Conservation (phyloP, 1,284 basidiomycete genomes). For the Pascua guehoae region DNA sequence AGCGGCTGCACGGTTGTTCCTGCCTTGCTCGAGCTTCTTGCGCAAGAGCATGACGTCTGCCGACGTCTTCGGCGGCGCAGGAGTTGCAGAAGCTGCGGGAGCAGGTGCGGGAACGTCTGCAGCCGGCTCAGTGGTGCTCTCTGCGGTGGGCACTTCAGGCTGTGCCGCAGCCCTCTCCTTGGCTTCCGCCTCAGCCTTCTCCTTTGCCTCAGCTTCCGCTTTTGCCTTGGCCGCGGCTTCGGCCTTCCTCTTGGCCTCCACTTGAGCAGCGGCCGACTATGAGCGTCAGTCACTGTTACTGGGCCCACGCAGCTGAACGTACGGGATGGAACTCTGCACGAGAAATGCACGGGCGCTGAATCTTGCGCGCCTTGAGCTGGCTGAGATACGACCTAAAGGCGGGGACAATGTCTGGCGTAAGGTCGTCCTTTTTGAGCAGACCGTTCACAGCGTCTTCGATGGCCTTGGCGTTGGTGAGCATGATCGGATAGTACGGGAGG, state of each 20-base stretch:
- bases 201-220: constrained; percentile 6
- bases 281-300: neutral
- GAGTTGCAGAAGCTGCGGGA: constrained; percentile 1
- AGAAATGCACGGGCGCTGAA: constrained; percentile 23
- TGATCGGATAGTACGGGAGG: constrained; percentile 76
- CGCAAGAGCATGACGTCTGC: constrained; percentile 25
- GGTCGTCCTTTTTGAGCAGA: constrained; percentile 61
- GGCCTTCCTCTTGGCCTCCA: constrained; percentile 10
- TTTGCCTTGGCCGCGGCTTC: constrained; percentile 3
- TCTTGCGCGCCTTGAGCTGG: constrained; percentile 29
- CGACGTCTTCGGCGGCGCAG: constrained; percentile 8
- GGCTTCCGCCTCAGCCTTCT: neutral
- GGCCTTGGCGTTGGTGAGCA: constrained; percentile 54
- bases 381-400: constrained; percentile 32
- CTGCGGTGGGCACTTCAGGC: neutral
- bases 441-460: constrained; percentile 66
- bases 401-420: constrained; percentile 35
- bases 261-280: neutral
- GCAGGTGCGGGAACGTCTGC: constrained; percentile 16
- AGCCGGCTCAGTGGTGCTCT: constrained; percentile 12
- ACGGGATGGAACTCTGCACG: constrained; percentile 27
- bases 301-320: constrained; percentile 5
- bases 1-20: constrained; percentile 8
- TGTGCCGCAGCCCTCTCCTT: constrained; percentile 2
- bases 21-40: constrained; percentile 27